phyloP scores from a whole-genome alignment of 371 early-diverging fungal species.

The Mortierella sp. region DNA sequence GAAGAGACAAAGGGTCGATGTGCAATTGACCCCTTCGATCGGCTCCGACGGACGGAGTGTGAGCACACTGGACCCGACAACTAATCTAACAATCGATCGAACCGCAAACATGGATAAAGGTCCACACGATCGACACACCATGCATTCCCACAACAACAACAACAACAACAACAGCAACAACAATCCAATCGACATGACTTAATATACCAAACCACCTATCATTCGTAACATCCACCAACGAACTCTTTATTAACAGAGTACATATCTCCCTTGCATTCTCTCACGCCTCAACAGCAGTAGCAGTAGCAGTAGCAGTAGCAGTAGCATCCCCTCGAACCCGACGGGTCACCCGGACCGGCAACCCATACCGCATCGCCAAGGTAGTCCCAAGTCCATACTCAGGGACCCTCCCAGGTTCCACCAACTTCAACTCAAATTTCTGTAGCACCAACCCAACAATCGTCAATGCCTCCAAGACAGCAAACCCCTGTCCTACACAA shows the following conservation, averaged over 20 bases:
- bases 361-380: constrained; percentile 65
- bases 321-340: neutral
- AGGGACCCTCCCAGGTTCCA: constrained; percentile 43
- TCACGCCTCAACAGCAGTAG: neutral
- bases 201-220: too few species aligned
- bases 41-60: neutral
- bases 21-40: neutral
- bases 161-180: too few species aligned
- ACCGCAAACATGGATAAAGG: neutral
- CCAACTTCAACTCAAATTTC: constrained; percentile 58
- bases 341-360: constrained; percentile 56
- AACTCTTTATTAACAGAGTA: neutral
- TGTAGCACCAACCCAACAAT: constrained; percentile 62
- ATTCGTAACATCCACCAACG: too few species aligned
- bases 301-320: neutral
- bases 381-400: constrained; percentile 61
- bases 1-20: neutral
- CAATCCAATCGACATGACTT: too few species aligned
- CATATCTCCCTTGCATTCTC: neutral
- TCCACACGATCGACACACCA: neutral
- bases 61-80: neutral
- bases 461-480: constrained; percentile 65
- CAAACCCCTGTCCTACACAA: constrained; percentile 66
- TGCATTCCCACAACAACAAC: neutral
- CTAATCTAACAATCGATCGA: neutral